Conservation (phyloP, 2,329 filamentous ascomycete genomes). For the Pseudocercospora fijiensis region DNA sequence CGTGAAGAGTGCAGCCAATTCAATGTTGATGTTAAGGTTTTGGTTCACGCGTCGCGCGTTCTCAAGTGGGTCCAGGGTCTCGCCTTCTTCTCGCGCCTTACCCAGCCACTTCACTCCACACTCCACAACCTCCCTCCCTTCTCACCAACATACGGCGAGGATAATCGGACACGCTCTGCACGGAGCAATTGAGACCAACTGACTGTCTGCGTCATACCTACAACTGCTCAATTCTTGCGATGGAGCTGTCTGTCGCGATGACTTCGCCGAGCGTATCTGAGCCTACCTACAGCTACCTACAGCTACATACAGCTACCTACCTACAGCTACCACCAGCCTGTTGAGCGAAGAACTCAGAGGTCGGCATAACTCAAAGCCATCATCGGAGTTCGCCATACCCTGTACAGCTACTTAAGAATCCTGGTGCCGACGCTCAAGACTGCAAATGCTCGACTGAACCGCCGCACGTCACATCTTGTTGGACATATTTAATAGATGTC, state of each 20-base stretch:
- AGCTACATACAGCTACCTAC: not conserved
- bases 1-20: not conserved
- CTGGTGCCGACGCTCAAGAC: not conserved
- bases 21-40: slow-evolving; percentile 2
- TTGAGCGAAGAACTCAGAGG: too few relatives aligned
- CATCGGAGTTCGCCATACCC: too few relatives aligned
- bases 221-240: too few relatives aligned
- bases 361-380: too few relatives aligned
- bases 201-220: too few relatives aligned
- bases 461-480: not conserved
- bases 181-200: not conserved
- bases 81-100: not conserved
- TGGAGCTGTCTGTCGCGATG: too few relatives aligned
- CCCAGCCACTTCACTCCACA: not conserved
- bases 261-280: too few relatives aligned
- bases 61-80: not conserved
- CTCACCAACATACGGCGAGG: too few relatives aligned
- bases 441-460: not conserved
- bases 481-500: not conserved
- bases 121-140: not conserved
- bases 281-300: not conserved
- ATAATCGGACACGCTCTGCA: not conserved
- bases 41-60: slow-evolving; percentile 1
- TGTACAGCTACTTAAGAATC: too few relatives aligned
- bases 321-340: too few relatives aligned